A percentile compares a stretch with the other conserved stretches of the same genome.
Conservation (phyloP, 2,329 filamentous ascomycete genomes). For the Blumeriella jaapii region DNA sequence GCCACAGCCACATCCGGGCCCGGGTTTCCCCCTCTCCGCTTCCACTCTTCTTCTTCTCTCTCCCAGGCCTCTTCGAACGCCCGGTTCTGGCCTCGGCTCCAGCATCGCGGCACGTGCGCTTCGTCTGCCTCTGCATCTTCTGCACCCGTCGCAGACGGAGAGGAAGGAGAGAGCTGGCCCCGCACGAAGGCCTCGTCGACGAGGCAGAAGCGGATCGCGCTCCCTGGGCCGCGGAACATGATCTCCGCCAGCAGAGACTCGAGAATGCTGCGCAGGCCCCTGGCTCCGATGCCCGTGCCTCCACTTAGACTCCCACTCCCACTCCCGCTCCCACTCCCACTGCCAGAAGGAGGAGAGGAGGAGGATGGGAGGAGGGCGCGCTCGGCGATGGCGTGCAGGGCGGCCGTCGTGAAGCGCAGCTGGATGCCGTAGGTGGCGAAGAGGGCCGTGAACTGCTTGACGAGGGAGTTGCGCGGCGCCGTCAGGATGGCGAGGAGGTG, state of each 20-base stretch:
- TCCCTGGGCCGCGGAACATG: conserved; percentile 64
- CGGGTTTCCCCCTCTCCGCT: conserved; percentile 7
- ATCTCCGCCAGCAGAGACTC: conserved; percentile 67
- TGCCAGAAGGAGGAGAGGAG: conserved; percentile 33
- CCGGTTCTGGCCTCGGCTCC: conserved; percentile 58
- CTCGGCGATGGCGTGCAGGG: conserved; percentile 71
- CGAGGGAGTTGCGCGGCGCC: conserved; percentile 78
- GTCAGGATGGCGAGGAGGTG: conserved; percentile 80
- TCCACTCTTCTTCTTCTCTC: conserved; percentile 42
- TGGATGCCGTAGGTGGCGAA: conserved; percentile 66
- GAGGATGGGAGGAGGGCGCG: conserved; percentile 13
- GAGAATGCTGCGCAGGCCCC: conserved; percentile 70
- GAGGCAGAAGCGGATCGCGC: conserved; percentile 55
- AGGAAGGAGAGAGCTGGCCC: conserved; percentile 2
- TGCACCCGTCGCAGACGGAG: conserved; percentile 31
- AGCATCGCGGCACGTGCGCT: conserved; percentile 33
- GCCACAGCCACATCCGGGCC: not conserved
- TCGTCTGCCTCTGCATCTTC: conserved; percentile 48
- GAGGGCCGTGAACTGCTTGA: conserved; percentile 79
- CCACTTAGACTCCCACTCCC: too few species aligned
- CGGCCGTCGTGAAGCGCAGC: conserved; percentile 70
- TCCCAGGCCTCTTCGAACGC: conserved; percentile 57
- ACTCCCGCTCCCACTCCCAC: too few species aligned
- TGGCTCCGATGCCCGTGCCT: conserved; percentile 63
- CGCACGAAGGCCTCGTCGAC: conserved; percentile 46